Evolutionary conservation across 1,284 basidiomycete genomes (phyloP).

Genomic region (Malassezia globosa): DNA sequence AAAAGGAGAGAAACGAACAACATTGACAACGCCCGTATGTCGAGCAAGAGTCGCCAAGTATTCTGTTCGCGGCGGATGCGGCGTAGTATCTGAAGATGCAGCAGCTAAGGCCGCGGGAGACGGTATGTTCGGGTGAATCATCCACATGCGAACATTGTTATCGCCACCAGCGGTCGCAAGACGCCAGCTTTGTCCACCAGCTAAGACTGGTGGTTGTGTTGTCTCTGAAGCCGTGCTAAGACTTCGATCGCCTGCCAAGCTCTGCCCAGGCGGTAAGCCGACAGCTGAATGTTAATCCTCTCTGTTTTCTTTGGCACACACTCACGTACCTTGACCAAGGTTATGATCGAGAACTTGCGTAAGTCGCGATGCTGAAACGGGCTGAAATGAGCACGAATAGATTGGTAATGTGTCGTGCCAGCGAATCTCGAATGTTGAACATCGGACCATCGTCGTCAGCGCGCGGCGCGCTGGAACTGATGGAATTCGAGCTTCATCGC

Average conservation of each 20-base stretch:
- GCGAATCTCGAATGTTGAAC: constrained; percentile 44
- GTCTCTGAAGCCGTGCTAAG: neutral
- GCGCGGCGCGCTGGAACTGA: neutral
- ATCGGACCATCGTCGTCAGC: constrained; percentile 39
- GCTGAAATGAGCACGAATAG: constrained; percentile 43
- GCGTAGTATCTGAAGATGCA: constrained; percentile 54
- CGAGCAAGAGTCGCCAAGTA: constrained; percentile 85
- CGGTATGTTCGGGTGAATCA: constrained; percentile 45
- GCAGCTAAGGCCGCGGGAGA: constrained; percentile 49
- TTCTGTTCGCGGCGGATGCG: constrained; percentile 65
- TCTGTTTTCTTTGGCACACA: neutral
- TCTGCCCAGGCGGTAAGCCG: constrained; percentile 34
- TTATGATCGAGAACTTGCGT: constrained; percentile 41
- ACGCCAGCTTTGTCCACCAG: constrained; percentile 58
- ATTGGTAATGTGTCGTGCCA: constrained; percentile 47
- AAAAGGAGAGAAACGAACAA: constrained; percentile 78
- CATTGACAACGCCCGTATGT: constrained; percentile 91
- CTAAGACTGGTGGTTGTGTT: constrained; percentile 24
- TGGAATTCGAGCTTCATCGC: neutral
- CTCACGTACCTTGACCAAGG: constrained; percentile 27
- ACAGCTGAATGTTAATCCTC: constrained; percentile 20
- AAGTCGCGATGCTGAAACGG: constrained; percentile 32
- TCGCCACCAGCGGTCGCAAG: constrained; percentile 93
- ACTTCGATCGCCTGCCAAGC: constrained; percentile 20
- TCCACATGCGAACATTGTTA: constrained; percentile 62